phyloP scores from a whole-genome alignment of 768 basidiomycete species.

The Auricularia sp. region DNA sequence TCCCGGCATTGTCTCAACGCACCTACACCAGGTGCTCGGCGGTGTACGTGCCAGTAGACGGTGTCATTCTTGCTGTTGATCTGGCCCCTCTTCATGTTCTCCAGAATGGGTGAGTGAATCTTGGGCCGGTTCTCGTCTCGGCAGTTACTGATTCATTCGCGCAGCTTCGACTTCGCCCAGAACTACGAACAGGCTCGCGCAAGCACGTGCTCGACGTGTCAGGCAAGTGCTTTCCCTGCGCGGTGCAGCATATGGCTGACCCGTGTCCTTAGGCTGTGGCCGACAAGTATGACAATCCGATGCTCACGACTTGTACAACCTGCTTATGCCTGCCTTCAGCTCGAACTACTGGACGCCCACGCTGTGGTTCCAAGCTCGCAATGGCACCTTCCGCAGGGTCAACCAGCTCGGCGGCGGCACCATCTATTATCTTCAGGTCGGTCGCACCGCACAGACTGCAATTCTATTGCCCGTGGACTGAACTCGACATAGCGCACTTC shows the following conservation, averaged over 20 bases:
- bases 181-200: neutral
- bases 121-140: neutral
- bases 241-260: neutral
- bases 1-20: neutral
- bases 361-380: constrained; percentile 6
- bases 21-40: neutral
- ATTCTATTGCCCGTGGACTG: neutral
- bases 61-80: neutral
- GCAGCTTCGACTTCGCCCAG: constrained; percentile 3
- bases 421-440: constrained; percentile 5
- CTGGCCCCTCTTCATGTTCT: neutral
- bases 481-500: neutral
- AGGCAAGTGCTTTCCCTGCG: neutral
- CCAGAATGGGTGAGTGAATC: neutral
- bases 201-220: constrained; percentile 3
- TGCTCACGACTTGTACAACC: neutral
- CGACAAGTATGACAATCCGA: neutral
- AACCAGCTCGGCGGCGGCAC: constrained; percentile 5
- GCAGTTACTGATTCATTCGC: neutral
- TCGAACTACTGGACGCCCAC: constrained; percentile 6
- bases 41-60: neutral
- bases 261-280: neutral
- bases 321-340: neutral
- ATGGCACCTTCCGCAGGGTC: constrained; percentile 4
- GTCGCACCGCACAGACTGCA: too few species aligned